Evolutionary conservation across 176 grass and related monocot genomes (phyloP).

Genomic region (Carex kokanica): DNA sequence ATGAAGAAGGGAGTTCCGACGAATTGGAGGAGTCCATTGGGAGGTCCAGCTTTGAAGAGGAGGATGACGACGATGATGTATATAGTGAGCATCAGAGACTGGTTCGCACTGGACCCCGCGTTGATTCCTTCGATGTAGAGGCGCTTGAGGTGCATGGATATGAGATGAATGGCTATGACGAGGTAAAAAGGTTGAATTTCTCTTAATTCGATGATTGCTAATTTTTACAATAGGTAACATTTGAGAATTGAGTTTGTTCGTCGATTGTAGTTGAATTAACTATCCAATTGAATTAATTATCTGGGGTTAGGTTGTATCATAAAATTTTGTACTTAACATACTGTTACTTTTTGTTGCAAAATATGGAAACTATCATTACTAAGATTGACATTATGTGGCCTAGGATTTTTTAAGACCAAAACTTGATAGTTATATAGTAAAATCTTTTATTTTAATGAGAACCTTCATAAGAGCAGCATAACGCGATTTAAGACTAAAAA

Average conservation of each 20-base stretch:
- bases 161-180: constrained; percentile 6
- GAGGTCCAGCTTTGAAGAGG: constrained; percentile 22
- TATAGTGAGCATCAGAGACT: constrained; percentile 65
- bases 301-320: background rate
- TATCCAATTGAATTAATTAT: background rate
- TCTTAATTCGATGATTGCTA: background rate
- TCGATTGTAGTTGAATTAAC: background rate
- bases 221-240: background rate
- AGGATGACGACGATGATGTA: constrained; percentile 54
- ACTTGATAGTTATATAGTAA: background rate
- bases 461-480: background rate
- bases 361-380: background rate
- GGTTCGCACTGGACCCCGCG: constrained; percentile 72
- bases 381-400: background rate
- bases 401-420: background rate
- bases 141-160: constrained; percentile 69
- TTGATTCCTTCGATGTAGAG: constrained; percentile 89
- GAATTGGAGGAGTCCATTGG: constrained; percentile 32
- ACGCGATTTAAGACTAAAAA: background rate
- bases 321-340: background rate
- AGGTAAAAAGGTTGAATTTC: constrained; percentile 26
- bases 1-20: constrained; percentile 70
- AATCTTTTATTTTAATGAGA: background rate
- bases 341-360: background rate
- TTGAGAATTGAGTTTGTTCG: background rate